Base-by-base conservation (phyloP, 2,329 filamentous ascomycete genomes). In the Moelleriella libera region DNA sequence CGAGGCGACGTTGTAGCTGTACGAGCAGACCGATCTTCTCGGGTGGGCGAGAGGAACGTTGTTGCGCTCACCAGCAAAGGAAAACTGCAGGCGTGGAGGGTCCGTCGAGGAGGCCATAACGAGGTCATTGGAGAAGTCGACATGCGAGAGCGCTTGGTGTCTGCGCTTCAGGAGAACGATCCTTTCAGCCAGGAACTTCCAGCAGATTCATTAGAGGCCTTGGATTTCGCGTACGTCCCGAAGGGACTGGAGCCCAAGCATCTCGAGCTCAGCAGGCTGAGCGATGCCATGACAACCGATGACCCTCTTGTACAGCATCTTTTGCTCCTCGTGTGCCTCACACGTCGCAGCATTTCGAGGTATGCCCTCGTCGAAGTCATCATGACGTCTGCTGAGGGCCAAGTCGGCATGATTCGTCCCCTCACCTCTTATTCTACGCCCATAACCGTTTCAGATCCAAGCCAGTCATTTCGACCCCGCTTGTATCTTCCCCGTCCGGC, bases 81-180 rank as follows among this genome's bases (percentile, higher is more conserved):
- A 30, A 76, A 82, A 49, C 68, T 98, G 30, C 83, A 94, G 56
- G 75, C 83, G 6, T 98, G 92, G 92, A 85, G 84, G 58, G 74
- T 96, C 42, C 88, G 90, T 58, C 87, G 90, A 62, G 86, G 85
- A 51, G 89, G 89, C 34, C 86, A 89, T 54, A 82, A 88, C 58
- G 80, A 85, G 42, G 73, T 87, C 44, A 76, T 84, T 44, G 75
- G 76, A 30, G 86, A 90, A 51, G 71, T 82, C 28, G 85, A 94
- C 60, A 70, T 81, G 49, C 78, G 80, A 48, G 78, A 81, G 28
- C 65, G 75, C 4, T 72, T 96, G 37, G 60, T 82, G 12, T 63
- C 70, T 2, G 78, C 80, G 32, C 67, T 94, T 14, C 75, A 76
- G 47, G 67, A 74, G 40, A 65, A 72, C 9, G 72, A 75, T 43